Evolutionary conservation across 495 filamentous ascomycete species (phyloP), one percentile per base, ranked within the genome.

Genomic region (Penicillium lividum): DNA sequence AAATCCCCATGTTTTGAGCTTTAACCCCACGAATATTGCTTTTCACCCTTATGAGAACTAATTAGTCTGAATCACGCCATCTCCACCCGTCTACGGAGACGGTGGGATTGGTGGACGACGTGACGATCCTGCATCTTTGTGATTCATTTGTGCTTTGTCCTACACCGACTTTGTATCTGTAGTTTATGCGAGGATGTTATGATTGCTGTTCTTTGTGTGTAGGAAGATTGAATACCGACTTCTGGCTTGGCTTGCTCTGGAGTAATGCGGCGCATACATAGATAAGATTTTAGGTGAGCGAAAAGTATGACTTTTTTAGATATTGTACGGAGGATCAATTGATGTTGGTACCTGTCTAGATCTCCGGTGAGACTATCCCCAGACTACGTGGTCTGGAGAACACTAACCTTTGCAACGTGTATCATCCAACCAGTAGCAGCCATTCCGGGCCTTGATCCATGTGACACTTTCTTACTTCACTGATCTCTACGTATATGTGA

Each of bases 61-160:
- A 63, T 71, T 72, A 71, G 69, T 61, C 48, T 43, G 64, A 63
- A 74, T 74, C 62, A 58, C 71, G 69, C 68, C 59, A 74, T 74
- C 62, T 59, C 64, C 57, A 57, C 52, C 45, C 43, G 28, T 46
- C 25, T 18, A 48, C 25, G 25, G 51, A 27, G 29, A 29, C 46
- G 34, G 45, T 44, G 48, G 36, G 63, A 66, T 66, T 64, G 66
- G 60, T 57, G 55, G 42, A 61, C 55, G 44, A 25, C 49, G 28
- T 16, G 31, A 64, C 53, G 64, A 64, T 67, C 53, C 56, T 67
- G 64, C 28, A 30, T 49, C 13, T 10, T n/a, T 49, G 11, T 49
- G 46, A 49, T 42, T 46, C 53, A 31, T 45, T 56, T 10, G n/a
- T 44, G 10, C 54, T 28, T 16, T 55, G 25, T 43, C 16, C 48